Base-by-base conservation (phyloP, 192 early-diverging fungal genomes). In the Coemansia sp. region DNA sequence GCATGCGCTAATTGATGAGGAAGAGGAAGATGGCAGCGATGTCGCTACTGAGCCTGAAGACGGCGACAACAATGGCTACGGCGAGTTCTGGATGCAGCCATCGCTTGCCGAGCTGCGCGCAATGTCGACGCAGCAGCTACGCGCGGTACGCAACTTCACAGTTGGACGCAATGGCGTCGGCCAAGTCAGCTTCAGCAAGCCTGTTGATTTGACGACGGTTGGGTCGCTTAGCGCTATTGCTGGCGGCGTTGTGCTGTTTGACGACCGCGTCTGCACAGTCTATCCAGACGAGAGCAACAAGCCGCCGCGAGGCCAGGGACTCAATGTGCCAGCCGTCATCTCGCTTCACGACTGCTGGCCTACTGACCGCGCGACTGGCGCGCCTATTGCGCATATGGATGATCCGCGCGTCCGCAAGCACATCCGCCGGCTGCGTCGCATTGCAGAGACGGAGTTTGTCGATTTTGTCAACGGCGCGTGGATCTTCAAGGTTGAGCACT, bases 401-500 rank as follows among this genome's bases (percentile, higher is more conserved):
- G 92, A 95, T 52, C 89, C 91, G 44, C 81, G 86, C 15, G 86
- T 89, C 63, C 84, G 88, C 59, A 82, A 84, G 51, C 91, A 93
- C 61, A 74, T 92, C 59, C 83, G 86, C 44, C 88, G 89, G 14
- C 77, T 99, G 18, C 87, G 87, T 60, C 74, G 69, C 4, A 87
- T 92, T n/a, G 71, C 85, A 21, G 91, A 92, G 39, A 97, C 94
- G 1, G 79, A 87, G 49, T 95, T 97, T 76, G 72, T 94, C 20
- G 88, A 87, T 41, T 99, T 86, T 46, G 72, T 84, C 11, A 87
- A 88, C 16, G 95, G 96, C 21, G 86, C 85, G 0, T 99, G 98
- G 98, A 89, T 79, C n/a, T 99, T 99, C 81, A 71, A 85, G 16
- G 97, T 99, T 9, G 85, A 94, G 63, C 91, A 95, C 68, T 92